Conservation (phyloP, 345 rosid genomes). For the Turritis glabra region DNA sequence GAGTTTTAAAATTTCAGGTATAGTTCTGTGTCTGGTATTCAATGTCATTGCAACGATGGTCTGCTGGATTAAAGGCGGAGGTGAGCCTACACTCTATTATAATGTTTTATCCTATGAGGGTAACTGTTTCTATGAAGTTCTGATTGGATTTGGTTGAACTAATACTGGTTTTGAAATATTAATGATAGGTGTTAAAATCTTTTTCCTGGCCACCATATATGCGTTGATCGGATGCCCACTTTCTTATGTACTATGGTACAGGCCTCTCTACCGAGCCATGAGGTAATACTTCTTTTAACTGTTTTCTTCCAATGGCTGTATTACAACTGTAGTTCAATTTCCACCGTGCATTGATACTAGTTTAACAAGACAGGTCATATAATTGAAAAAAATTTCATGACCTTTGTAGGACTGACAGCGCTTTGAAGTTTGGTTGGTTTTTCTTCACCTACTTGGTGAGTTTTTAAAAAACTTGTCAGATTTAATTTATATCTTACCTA, state of each 20-base stretch:
- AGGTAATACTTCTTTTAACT: slow-evolving; percentile 43
- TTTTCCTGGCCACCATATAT: slow-evolving; percentile 87
- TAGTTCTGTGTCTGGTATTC: slow-evolving; percentile 81
- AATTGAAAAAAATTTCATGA: slow-evolving; percentile 16
- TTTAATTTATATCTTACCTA: not conserved
- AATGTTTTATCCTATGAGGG: not conserved
- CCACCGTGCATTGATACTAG: not conserved
- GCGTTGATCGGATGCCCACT: slow-evolving; percentile 82
- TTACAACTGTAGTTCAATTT: not conserved
- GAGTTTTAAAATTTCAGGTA: slow-evolving; percentile 53
- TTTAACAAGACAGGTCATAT: not conserved
- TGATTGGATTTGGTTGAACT: slow-evolving; percentile 10
- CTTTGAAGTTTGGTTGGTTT: slow-evolving; percentile 93
- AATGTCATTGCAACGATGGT: slow-evolving; percentile 80
- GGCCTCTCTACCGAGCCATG: slow-evolving; percentile 98
- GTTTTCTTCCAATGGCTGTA: not conserved
- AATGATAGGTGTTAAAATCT: slow-evolving; percentile 77
- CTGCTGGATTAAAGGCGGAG: slow-evolving; percentile 94
- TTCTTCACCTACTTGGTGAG: slow-evolving; percentile 95
- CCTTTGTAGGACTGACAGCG: slow-evolving; percentile 94
- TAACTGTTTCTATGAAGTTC: not conserved
- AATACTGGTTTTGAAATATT: slow-evolving; percentile 20
- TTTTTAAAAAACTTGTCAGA: slow-evolving; percentile 1
- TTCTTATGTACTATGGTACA: slow-evolving; percentile 92
- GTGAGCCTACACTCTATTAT: slow-evolving; percentile 44